Evolutionary conservation across 768 basidiomycete species (phyloP), one percentile per base, ranked within the genome.

Genomic region (Xerocomus potaroensis): DNA sequence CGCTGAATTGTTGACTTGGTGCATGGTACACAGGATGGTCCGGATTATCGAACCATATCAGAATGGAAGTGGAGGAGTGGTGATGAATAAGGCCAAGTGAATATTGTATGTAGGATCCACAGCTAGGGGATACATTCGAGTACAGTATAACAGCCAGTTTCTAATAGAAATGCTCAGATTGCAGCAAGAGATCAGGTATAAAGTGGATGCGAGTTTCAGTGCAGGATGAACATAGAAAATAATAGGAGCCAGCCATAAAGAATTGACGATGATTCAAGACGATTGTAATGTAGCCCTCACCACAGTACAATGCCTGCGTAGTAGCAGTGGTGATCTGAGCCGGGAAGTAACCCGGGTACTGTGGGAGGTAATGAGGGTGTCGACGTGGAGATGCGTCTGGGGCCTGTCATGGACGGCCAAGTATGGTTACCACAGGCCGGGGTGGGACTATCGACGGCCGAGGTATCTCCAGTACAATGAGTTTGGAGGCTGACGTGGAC

Each of bases 391-490:
- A 45, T 22, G 40, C 26, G 41, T 38, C 42, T 18, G 32, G 19
- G 34, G 35, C 50, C 46, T 32, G 33, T 27, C 38, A 27, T 33
- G 24, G 46, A 31, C 23, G 39, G 40, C 23, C 27, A 48, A 46
- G 34, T 24, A 41, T 34, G 8, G n/a, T 19, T 48, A 45, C 52
- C 45, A 52, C 45, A 43, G 41, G 16, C 37, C 19, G 37, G n/a
- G 14, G 10, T 29, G 45, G 14, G 27, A 18, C 48, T 60, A 75
- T 59, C 73, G 65, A 43, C 73, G 72, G n/a, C 73, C 69, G 45
- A 75, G 68, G 49, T 75, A 75, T 21, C 74, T 69, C 73, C 73
- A 75, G 56, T 69, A 75, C n/a, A 50, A 10, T 29, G 51, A 29
- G 36, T 75, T 75, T 16, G 74, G 73, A 47, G 73, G 73, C 73